Conservation (phyloP, 78 protist genomes). For the Dictyostelium purpureum region DNA sequence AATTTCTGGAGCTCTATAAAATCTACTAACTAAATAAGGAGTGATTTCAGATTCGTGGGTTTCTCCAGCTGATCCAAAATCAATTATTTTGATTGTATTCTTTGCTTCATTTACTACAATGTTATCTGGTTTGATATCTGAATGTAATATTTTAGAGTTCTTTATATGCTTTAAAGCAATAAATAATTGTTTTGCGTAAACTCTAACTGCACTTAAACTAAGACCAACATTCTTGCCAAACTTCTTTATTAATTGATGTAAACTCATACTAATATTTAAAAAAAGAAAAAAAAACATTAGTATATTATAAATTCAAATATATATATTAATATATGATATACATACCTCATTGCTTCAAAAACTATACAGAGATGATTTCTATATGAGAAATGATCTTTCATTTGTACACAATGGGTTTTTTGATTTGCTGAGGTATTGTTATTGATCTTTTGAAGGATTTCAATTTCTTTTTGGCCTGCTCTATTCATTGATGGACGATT, state of each 20-base stretch:
- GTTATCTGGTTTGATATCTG: constrained; percentile 93
- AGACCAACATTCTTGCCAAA: constrained; percentile 89
- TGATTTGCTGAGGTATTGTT: constrained; percentile 19
- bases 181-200: constrained; percentile 89
- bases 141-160: constrained; percentile 84
- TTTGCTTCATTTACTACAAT: constrained; percentile 81
- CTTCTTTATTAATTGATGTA: constrained; percentile 86
- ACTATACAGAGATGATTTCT: constrained; percentile 94
- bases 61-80: constrained; percentile 93
- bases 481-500: constrained; percentile 82
- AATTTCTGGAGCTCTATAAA: constrained; percentile 96
- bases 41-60: constrained; percentile 85
- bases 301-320: neutral
- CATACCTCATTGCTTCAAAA: constrained; percentile 85
- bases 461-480: constrained; percentile 87
- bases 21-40: constrained; percentile 91
- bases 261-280: constrained; percentile 78
- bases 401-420: constrained; percentile 82
- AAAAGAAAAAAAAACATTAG: neutral
- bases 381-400: constrained; percentile 79
- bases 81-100: constrained; percentile 85
- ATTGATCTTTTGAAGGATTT: constrained; percentile 69
- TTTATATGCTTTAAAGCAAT: constrained; percentile 83
- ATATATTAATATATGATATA: neutral
- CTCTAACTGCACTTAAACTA: constrained; percentile 84